phyloP scores from a whole-genome alignment of 331 rosid species.

The Saraca asoca region DNA sequence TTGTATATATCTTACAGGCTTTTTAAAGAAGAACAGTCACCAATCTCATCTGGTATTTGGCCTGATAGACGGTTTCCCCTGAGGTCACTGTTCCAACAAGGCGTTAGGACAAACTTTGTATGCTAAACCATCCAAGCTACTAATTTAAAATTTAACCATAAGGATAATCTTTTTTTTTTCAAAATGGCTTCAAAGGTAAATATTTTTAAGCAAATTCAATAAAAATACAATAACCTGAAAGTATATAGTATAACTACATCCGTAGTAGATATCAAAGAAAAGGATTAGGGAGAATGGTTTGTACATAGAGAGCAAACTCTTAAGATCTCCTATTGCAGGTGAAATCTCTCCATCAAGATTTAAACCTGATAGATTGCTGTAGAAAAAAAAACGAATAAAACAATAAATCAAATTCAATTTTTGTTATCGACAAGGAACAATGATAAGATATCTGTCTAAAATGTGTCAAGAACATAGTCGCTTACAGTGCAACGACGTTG shows the following conservation, averaged over 20 bases:
- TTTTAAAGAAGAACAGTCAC: conserved; percentile 75
- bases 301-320: conserved; percentile 48
- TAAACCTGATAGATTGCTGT: conserved; percentile 82
- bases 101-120: background rate
- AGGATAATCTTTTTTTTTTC: too few relatives aligned
- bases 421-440: background rate
- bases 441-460: background rate
- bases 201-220: too few relatives aligned
- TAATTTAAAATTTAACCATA: background rate
- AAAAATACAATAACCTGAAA: too few relatives aligned
- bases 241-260: background rate
- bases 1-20: conserved; percentile 55
- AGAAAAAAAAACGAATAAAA: background rate
- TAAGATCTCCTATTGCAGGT: conserved; percentile 77
- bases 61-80: conserved; percentile 78
- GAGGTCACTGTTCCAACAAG: conserved; percentile 64
- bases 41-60: conserved; percentile 99
- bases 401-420: conserved; percentile 16
- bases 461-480: background rate
- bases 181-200: background rate
- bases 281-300: background rate
- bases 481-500: conserved; percentile 88
- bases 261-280: background rate
- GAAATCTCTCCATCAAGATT: conserved; percentile 96
- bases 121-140: background rate